A percentile compares a stretch with the other conserved stretches of the same genome.
Evolutionary conservation across 768 basidiomycete species (phyloP).

Genomic region (Cubamyces lactineus): DNA sequence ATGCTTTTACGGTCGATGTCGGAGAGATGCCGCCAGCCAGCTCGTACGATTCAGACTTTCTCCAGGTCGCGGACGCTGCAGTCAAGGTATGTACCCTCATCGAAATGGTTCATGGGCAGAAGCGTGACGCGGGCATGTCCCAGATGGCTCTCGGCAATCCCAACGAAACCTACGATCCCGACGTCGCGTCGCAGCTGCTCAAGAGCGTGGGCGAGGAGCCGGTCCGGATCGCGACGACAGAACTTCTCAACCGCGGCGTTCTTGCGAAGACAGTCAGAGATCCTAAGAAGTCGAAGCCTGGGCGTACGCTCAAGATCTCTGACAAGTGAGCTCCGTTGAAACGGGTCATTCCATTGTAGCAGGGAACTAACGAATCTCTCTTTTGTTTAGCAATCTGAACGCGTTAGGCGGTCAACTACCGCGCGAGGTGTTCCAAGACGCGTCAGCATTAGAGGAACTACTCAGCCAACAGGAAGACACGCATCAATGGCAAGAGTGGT

Average conservation of each 20-base stretch:
- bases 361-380: not conserved
- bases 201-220: conserved; percentile 55
- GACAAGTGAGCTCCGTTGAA: conserved; percentile 52
- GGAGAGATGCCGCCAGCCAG: conserved; percentile 41
- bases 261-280: conserved; percentile 70
- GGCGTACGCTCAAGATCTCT: conserved; percentile 75
- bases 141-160: conserved; percentile 83
- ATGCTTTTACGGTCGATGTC: conserved; percentile 52
- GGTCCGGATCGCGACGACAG: conserved; percentile 59
- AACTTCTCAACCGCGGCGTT: conserved; percentile 65
- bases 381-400: conserved; percentile 59
- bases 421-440: conserved; percentile 72
- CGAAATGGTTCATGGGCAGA: not conserved
- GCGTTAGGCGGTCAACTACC: conserved; percentile 66
- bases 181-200: conserved; percentile 60
- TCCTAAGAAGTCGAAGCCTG: conserved; percentile 64
- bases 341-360: not conserved
- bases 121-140: not conserved
- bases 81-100: conserved; percentile 58
- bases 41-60: conserved; percentile 40
- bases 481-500: conserved; percentile 70
- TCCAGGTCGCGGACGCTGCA: conserved; percentile 65
- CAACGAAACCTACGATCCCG: conserved; percentile 65
- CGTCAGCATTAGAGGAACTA: conserved; percentile 61
- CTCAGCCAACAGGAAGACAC: conserved; percentile 44